A percentile compares a stretch with the other conserved stretches of the same genome.
Conservation (phyloP, 225 moss, liverwort and hornwort genomes). For the Sphagnum tenellum region DNA sequence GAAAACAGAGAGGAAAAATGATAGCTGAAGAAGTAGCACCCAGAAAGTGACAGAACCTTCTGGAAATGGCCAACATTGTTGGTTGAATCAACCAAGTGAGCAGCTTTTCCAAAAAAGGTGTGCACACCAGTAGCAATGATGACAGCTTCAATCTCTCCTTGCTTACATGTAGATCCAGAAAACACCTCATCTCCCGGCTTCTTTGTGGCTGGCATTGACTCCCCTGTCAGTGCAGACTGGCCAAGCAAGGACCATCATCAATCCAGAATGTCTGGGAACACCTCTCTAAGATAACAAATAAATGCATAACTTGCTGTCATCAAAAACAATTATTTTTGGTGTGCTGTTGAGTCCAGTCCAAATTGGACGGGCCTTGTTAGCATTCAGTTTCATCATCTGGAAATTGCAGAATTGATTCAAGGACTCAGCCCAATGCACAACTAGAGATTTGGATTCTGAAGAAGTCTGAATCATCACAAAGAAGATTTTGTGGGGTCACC, state of each 20-base stretch:
- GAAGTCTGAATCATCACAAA: too few species aligned
- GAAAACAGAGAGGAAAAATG: too few species aligned
- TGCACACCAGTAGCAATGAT: conserved; percentile 74
- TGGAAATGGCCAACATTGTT: conserved; percentile 81
- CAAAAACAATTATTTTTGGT: too few species aligned
- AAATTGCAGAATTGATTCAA: too few species aligned
- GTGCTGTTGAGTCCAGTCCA: too few species aligned
- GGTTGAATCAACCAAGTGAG: conserved; percentile 70
- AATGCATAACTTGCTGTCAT: too few species aligned
- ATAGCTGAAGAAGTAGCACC: too few species aligned
- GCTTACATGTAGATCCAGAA: conserved; percentile 59
- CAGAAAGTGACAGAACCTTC: conserved; percentile 21
- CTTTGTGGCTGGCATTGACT: conserved; percentile 52
- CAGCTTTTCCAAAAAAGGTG: conserved; percentile 78
- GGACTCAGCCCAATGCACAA: too few species aligned
- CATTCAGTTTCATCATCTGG: too few species aligned
- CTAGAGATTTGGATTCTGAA: too few species aligned
- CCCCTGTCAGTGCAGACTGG: conserved; percentile 56
- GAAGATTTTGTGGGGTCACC: conserved; percentile 6
- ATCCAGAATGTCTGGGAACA: neutral
- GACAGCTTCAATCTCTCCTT: conserved; percentile 66
- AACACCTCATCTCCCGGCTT: conserved; percentile 54
- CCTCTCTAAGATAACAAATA: neutral
- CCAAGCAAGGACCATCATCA: neutral
- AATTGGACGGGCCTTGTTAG: too few species aligned